Conservation (phyloP, 2,329 filamentous ascomycete genomes). For the Neurospora sp. region DNA sequence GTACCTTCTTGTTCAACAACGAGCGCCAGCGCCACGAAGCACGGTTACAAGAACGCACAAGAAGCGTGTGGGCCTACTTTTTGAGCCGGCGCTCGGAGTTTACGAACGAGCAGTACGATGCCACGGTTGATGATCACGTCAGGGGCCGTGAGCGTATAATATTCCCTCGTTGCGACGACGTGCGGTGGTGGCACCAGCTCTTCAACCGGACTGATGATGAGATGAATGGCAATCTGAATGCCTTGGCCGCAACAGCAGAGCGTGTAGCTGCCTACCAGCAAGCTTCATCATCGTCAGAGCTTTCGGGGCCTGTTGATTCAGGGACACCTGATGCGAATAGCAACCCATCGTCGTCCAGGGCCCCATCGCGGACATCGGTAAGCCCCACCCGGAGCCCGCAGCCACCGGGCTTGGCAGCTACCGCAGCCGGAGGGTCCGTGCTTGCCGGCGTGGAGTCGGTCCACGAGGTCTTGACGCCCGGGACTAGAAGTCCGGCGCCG, state of each 20-base stretch:
- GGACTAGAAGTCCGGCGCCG: slow-evolving; percentile 21
- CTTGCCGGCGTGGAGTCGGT: slow-evolving; percentile 50
- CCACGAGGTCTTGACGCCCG: slow-evolving; percentile 40
- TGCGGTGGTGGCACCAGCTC: slow-evolving; percentile 88
- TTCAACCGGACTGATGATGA: slow-evolving; percentile 83
- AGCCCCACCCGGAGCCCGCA: slow-evolving; percentile 24
- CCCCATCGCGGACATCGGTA: slow-evolving; percentile 5
- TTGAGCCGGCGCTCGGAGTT: slow-evolving; percentile 73
- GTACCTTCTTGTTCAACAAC: slow-evolving; percentile 90
- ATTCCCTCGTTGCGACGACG: slow-evolving; percentile 64
- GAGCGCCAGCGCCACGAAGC: slow-evolving; percentile 77
- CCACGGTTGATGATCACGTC: slow-evolving; percentile 64
- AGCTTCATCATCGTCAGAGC: slow-evolving; percentile 9
- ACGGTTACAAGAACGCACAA: slow-evolving; percentile 58
- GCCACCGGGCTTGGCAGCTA: slow-evolving; percentile 28
- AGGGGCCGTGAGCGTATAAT: slow-evolving; percentile 75
- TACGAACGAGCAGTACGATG: slow-evolving; percentile 69
- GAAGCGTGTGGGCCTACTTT: slow-evolving; percentile 95
- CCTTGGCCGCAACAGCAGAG: slow-evolving; percentile 41
- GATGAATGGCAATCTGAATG: slow-evolving; percentile 69
- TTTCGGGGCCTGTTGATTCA: slow-evolving; percentile 8
- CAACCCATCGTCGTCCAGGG: slow-evolving; percentile 2
- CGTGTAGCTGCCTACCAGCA: slow-evolving; percentile 22
- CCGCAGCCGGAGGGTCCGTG: slow-evolving; percentile 40
- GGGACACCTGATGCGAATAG: not conserved